Conservation (phyloP, 148 eudicot species). For the Fagopyrum homotropicum region DNA sequence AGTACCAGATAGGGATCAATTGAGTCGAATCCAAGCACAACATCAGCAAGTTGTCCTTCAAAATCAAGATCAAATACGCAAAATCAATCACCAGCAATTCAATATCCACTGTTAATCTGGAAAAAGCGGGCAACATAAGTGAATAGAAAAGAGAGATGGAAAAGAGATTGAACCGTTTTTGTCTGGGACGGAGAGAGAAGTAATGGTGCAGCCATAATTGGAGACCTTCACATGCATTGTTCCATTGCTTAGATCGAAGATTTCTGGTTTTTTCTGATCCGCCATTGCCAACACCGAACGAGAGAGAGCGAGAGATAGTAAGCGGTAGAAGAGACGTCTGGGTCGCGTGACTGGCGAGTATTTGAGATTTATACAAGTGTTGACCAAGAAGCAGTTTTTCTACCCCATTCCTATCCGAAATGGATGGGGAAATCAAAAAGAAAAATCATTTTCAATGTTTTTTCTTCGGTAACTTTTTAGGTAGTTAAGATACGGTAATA, state of each 20-base stretch:
- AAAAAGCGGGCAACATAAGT: not conserved
- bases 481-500: not conserved
- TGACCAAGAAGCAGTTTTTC: not conserved
- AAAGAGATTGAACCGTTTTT: conserved; percentile 51
- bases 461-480: not conserved
- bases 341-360: not conserved
- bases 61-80: conserved; percentile 8
- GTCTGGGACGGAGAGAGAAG: conserved; percentile 71
- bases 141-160: not conserved
- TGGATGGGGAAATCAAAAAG: not conserved
- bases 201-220: conserved; percentile 86
- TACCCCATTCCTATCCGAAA: not conserved
- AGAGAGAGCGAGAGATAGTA: not conserved
- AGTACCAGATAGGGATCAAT: conserved; percentile 80
- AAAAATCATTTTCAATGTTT: too few relatives aligned
- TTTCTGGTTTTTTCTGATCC: conserved; percentile 46
- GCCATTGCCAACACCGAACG: conserved; percentile 27
- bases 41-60: conserved; percentile 86
- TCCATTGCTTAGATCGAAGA: conserved; percentile 87
- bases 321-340: not conserved
- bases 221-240: conserved; percentile 59
- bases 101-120: not conserved
- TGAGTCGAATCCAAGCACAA: conserved; percentile 93
- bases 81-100: not conserved
- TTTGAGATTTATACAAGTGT: not conserved